These are phyloP conservation scores for Nitzschia inconspicua DNA, from an alignment of 108 stramenopile species.

Conservation along the genomic window DNA sequence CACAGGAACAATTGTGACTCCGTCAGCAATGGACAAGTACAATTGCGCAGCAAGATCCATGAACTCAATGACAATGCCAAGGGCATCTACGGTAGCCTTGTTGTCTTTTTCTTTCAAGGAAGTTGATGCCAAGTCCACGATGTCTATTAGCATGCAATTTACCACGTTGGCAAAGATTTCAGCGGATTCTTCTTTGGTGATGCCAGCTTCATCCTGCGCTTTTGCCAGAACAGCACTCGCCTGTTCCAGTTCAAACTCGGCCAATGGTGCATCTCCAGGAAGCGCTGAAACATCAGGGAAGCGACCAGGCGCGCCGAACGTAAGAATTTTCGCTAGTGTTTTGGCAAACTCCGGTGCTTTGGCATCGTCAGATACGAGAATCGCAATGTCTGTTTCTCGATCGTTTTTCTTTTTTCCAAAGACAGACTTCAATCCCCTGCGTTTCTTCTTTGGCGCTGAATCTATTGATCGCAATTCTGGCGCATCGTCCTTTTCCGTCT, in stretches of 20 bases:
- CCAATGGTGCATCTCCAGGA: conserved; percentile 60
- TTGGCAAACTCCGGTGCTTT: conserved; percentile 68
- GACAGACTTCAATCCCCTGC: conserved; percentile 39
- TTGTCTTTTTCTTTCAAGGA: conserved; percentile 70
- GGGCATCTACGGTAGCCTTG: conserved; percentile 63
- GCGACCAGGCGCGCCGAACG: conserved; percentile 86
- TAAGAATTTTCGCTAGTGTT: conserved; percentile 70
- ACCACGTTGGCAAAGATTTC: conserved; percentile 86
- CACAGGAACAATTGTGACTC: conserved; percentile 74
- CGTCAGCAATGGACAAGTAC: conserved; percentile 76
- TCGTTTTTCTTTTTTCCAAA: conserved; percentile 67
- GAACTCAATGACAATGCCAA: conserved; percentile 82
- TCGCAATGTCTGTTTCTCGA: conserved; percentile 60
- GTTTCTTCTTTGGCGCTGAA: conserved; percentile 43
- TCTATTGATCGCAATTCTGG: not conserved
- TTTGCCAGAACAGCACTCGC: conserved; percentile 53
- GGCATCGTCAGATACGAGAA: conserved; percentile 45
- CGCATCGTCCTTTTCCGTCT: not conserved
- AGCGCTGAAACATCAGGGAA: conserved; percentile 58
- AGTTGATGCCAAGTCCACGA: conserved; percentile 82
- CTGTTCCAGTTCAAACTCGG: conserved; percentile 57
- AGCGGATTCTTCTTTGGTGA: conserved; percentile 66
- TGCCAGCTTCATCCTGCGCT: conserved; percentile 32
- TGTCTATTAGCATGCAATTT: conserved; percentile 89
- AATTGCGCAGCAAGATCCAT: conserved; percentile 83